Conservation (phyloP, 2,329 filamentous ascomycete genomes). For the Botrytis hyacinthi region DNA sequence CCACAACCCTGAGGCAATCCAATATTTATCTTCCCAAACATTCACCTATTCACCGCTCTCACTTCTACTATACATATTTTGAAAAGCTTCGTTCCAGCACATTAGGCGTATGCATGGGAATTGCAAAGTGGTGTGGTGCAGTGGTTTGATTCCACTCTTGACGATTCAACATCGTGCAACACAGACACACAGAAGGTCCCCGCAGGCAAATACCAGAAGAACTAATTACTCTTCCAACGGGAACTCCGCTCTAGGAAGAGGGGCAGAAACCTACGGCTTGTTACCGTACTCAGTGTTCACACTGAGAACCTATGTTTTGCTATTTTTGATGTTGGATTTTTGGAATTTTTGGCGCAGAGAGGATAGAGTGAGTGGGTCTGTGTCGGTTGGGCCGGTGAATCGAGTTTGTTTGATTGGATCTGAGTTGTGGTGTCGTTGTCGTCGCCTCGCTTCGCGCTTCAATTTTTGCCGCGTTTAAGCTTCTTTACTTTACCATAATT, state of each 20-base stretch:
- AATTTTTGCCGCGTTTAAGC: not conserved
- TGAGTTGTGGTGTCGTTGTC: not conserved
- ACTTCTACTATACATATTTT: not conserved
- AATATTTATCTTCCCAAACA: not conserved
- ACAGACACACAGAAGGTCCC: not conserved
- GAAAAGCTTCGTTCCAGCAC: not conserved
- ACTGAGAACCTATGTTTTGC: not conserved
- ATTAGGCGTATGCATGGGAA: not conserved
- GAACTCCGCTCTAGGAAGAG: not conserved
- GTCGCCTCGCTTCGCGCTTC: conserved; percentile 4
- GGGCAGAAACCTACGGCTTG: not conserved
- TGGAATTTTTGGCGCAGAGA: conserved; percentile 13
- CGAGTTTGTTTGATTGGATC: conserved; percentile 28
- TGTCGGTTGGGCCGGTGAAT: conserved; percentile 36
- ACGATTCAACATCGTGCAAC: not conserved
- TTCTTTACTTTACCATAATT: not conserved
- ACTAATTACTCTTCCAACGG: not conserved
- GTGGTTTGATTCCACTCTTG: not conserved
- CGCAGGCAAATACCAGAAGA: not conserved
- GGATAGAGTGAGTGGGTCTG: conserved; percentile 38
- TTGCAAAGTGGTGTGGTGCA: not conserved
- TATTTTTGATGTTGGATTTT: not conserved
- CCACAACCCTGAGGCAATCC: not conserved
- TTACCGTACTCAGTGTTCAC: not conserved
- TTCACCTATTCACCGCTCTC: not conserved